These are phyloP conservation scores for Pestalotiopsis fici DNA, from an alignment of 2,329 filamentous ascomycete species.

Conservation along the genomic window DNA sequence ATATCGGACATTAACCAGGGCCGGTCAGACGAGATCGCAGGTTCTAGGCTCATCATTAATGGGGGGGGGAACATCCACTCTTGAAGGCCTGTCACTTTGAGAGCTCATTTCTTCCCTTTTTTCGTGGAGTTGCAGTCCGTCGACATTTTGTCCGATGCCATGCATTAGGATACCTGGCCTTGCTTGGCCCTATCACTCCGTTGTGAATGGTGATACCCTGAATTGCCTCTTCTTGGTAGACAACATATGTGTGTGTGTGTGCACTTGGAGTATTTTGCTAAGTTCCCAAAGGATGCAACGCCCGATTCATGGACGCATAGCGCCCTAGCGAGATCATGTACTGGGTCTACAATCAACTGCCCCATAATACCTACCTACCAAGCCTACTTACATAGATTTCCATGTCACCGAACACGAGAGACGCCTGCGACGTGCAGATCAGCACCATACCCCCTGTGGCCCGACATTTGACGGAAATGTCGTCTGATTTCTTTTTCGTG, in stretches of 20 bases:
- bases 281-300: neutral
- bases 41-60: neutral
- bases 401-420: conserved; percentile 8
- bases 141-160: neutral
- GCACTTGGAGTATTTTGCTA: neutral
- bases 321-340: conserved; percentile 7
- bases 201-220: neutral
- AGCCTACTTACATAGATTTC: neutral
- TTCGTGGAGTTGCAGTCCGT: neutral
- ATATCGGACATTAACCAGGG: neutral
- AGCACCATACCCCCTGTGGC: no score
- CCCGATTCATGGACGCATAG: conserved; percentile 3
- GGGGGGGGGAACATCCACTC: neutral
- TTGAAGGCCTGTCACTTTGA: neutral
- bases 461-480: neutral
- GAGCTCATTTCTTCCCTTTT: neutral
- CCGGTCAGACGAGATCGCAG: neutral
- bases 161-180: neutral
- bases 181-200: neutral
- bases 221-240: neutral
- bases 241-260: neutral
- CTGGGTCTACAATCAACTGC: neutral
- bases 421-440: neutral
- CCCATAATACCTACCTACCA: neutral
- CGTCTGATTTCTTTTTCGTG: neutral